Evolutionary conservation across 495 filamentous ascomycete species (phyloP).

Genomic region (Penicilliopsis zonata): DNA sequence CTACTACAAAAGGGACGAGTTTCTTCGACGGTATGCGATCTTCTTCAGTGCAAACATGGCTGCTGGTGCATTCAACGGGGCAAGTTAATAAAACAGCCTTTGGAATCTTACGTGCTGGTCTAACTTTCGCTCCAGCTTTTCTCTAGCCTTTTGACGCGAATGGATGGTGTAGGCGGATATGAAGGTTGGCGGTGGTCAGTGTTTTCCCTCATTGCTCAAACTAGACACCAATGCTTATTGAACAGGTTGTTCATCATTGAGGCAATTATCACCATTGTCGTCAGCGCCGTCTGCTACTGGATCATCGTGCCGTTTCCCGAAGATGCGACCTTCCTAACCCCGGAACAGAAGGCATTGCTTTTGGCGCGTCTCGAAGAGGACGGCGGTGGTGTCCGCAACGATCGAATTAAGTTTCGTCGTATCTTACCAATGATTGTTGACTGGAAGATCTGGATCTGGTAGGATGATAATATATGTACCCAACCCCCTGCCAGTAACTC

Average conservation of each 20-base stretch:
- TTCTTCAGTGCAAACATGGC: slow-evolving; percentile 44
- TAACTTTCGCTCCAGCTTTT: slow-evolving; percentile 20
- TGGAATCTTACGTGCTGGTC: slow-evolving; percentile 3
- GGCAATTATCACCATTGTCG: slow-evolving; percentile 31
- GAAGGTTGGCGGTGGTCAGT: slow-evolving; percentile 17
- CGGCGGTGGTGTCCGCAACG: slow-evolving; percentile 20
- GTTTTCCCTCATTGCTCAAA: background rate
- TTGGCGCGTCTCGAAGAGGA: slow-evolving; percentile 29
- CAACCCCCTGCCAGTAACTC: too few relatives aligned
- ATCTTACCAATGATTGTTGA: slow-evolving; percentile 26
- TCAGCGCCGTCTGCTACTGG: slow-evolving; percentile 31
- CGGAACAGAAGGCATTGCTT: slow-evolving; percentile 30
- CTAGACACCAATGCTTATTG: background rate
- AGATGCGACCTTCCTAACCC: slow-evolving; percentile 30
- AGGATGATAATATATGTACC: too few relatives aligned
- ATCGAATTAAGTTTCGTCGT: slow-evolving; percentile 22
- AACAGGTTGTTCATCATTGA: slow-evolving; percentile 20
- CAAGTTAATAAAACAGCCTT: slow-evolving; percentile 1
- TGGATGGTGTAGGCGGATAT: slow-evolving; percentile 34
- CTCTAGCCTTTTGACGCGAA: slow-evolving; percentile 35
- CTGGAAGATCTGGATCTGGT: slow-evolving; percentile 38
- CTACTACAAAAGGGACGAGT: slow-evolving; percentile 49
- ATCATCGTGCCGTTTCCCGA: slow-evolving; percentile 43
- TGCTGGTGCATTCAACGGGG: slow-evolving; percentile 45
- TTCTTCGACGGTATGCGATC: slow-evolving; percentile 40